These are phyloP conservation scores for Ramichloridium luteum DNA, from an alignment of 2,329 filamentous ascomycete species.

Conservation along the genomic window DNA sequence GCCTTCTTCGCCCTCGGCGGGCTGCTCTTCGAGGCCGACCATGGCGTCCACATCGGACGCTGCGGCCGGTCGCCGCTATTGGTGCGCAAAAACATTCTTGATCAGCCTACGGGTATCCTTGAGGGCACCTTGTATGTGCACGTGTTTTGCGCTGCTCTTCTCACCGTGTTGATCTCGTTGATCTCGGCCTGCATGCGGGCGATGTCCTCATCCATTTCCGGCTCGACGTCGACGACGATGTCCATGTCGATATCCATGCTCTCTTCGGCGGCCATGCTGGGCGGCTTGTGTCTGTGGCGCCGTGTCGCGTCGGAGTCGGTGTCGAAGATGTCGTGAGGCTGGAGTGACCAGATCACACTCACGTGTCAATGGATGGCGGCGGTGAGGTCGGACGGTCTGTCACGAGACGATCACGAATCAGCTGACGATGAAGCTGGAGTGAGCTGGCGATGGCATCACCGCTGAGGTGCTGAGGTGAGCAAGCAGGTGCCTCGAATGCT, in stretches of 20 bases:
- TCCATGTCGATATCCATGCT: constrained; percentile 15
- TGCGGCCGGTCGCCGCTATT: constrained; percentile 12
- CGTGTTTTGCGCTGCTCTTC: constrained; percentile 2
- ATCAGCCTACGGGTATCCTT: constrained; percentile 4
- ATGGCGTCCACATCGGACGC: constrained; percentile 17
- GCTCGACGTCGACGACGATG: constrained; percentile 24
- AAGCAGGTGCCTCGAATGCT: no score
- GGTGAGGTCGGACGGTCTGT: no score
- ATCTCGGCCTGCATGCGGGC: constrained; percentile 22
- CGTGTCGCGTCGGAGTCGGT: no score
- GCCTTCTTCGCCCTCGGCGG: constrained; percentile 21
- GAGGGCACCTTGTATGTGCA: constrained; percentile 1
- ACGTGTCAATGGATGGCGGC: no score
- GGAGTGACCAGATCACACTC: no score
- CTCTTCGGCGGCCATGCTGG: constrained; percentile 8
- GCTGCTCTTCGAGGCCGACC: constrained; percentile 19
- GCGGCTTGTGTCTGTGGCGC: no score
- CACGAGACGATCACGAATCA: no score
- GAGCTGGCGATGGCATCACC: no score
- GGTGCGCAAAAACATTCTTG: constrained; percentile 9
- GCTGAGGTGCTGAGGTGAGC: no score
- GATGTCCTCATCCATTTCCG: constrained; percentile 23
- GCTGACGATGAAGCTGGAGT: no score
- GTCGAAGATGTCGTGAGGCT: no score
- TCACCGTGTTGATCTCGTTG: constrained; percentile 17